A percentile compares a stretch with the other conserved stretches of the same genome.
Evolutionary conservation across 2,329 filamentous ascomycete species (phyloP).

Genomic region (Colletotrichum brevisporum): DNA sequence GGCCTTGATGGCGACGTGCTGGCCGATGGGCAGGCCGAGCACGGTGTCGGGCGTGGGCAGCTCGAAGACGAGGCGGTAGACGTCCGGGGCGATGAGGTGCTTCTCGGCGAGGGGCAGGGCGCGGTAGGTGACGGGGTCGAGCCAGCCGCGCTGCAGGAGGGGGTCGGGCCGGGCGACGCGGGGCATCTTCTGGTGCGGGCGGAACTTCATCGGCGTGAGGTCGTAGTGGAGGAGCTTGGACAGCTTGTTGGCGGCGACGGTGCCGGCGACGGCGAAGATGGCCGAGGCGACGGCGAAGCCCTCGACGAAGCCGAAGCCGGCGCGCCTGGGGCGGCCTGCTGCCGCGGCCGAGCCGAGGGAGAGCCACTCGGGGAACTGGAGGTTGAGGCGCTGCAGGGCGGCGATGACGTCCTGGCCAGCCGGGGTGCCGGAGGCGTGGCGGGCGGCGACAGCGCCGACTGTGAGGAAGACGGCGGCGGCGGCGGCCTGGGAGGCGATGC

Average conservation of each 20-base stretch:
- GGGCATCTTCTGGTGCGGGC: constrained; percentile 56
- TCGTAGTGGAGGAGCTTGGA: constrained; percentile 51
- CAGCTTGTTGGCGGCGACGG: constrained; percentile 48
- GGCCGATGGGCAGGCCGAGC: constrained; percentile 69
- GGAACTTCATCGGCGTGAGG: constrained; percentile 50
- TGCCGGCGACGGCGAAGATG: constrained; percentile 50
- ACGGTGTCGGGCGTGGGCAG: constrained; percentile 60
- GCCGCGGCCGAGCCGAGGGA: constrained; percentile 10
- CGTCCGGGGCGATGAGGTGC: constrained; percentile 56
- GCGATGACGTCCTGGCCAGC: constrained; percentile 37
- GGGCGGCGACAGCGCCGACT: constrained; percentile 42
- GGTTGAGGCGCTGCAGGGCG: constrained; percentile 37
- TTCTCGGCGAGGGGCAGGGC: constrained; percentile 60
- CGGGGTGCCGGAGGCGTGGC: constrained; percentile 40
- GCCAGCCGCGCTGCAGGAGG: constrained; percentile 59
- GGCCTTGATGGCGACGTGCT: constrained; percentile 68
- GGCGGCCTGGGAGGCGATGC: constrained; percentile 36
- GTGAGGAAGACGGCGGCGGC: constrained; percentile 43
- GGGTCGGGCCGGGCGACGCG: constrained; percentile 54
- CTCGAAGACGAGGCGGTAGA: constrained; percentile 62
- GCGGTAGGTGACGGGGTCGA: constrained; percentile 64
- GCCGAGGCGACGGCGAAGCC: constrained; percentile 54
- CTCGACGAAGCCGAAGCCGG: constrained; percentile 52
- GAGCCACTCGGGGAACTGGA: constrained; percentile 35
- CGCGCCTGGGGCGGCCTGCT: constrained; percentile 32